Base-by-base conservation (phyloP, 139 green algal genomes). In the Mesostigma viride region DNA sequence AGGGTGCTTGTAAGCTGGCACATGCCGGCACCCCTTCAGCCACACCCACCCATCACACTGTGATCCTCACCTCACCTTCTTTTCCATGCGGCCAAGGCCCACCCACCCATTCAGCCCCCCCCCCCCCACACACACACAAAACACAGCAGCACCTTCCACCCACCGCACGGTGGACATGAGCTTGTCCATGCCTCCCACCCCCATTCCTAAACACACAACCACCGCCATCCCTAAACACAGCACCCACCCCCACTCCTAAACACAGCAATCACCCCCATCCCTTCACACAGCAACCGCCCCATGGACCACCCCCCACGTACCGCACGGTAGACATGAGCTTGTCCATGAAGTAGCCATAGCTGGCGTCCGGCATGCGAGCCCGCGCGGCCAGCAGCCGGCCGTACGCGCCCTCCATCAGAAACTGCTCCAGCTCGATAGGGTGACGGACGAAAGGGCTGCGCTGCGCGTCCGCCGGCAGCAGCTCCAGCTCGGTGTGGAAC, bases 351-450 rank as follows among this genome's bases (percentile, higher is more conserved):
- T 86, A 84, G 20, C 26, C 26, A 53, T 81, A 90, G 8, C 65
- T 73, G 11, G 79, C 59, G 2, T 66, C 58, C 0, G 82, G 58
- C 14, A 72, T 65, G 5, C 3, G 61, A 40, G 57, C 44, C 24
- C 76, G 65, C 0, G 64, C 36, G 17, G 35, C 68, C 58, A 88
- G 62, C 28, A 95, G 88, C 78, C 95, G 95, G 73, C 90, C 88
- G 79, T 95, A 97, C 0, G 92, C 83, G 5, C 92, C 92, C 79
- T 97, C 90, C 91, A 97, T 96, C 20, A 97, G 83, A 69, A 81
- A 90, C 74, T 93, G 83, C 82, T 98, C 92, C 62, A 98, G 72
- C 72, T 94, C 78, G 17, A 90, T 76, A 0, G 82, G 83, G 35
- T 89, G 72, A 31, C 71, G 31, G 34, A 96, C 76, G 51, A 79